phyloP scores from a whole-genome alignment of 495 filamentous ascomycete species.

The Hypoxylon fuscum region DNA sequence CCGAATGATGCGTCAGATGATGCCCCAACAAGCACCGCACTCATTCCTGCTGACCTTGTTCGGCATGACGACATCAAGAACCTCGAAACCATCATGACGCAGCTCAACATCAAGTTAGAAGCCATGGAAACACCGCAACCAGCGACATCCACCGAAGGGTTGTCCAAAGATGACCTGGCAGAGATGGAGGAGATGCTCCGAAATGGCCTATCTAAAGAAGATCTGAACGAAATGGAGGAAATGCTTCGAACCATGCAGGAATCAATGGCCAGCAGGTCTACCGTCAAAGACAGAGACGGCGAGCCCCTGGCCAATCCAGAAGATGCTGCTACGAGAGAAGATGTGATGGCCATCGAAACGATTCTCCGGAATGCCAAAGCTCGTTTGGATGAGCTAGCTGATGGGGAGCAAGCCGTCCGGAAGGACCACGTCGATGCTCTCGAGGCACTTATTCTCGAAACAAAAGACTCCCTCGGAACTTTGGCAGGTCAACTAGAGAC shows the following conservation, averaged over 20 bases:
- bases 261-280: conserved; percentile 43
- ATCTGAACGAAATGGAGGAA: conserved; percentile 67
- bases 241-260: conserved; percentile 49
- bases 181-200: conserved; percentile 52
- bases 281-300: conserved; percentile 26
- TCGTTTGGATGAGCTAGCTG: conserved; percentile 77
- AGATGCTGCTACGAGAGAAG: conserved; percentile 68
- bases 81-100: conserved; percentile 80
- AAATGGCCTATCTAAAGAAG: conserved; percentile 61
- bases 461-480: conserved; percentile 72
- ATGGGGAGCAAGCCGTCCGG: conserved; percentile 69
- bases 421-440: conserved; percentile 80
- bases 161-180: conserved; percentile 55
- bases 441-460: conserved; percentile 73
- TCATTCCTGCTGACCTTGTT: conserved; percentile 53
- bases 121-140: conserved; percentile 70
- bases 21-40: conserved; percentile 38
- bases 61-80: conserved; percentile 80
- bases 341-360: conserved; percentile 87
- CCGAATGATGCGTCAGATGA: neutral
- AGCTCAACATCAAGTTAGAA: conserved; percentile 85
- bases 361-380: conserved; percentile 85
- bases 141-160: conserved; percentile 42
- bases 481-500: conserved; percentile 67
- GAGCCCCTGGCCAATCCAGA: conserved; percentile 45